Percentiles rank a stretch among this genome's conserved stretches.
Conservation (phyloP, 257 asterid genomes). For the Agastache rugosa region DNA sequence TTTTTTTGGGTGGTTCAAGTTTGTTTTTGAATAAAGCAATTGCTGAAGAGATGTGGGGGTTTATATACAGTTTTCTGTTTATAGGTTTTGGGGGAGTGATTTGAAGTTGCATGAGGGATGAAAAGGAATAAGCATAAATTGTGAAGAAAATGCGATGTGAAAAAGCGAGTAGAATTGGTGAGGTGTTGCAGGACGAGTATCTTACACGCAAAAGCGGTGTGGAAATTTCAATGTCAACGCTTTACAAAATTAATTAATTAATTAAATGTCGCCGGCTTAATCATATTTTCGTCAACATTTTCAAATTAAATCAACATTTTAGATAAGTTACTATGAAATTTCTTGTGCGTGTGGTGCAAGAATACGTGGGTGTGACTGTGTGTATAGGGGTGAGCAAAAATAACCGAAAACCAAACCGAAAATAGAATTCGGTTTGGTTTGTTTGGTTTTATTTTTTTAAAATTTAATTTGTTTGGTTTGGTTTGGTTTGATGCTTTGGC, state of each 20-base stretch:
- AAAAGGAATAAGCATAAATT: background rate
- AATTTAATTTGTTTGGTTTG: too few species aligned
- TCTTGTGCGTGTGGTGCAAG: constrained; percentile 30
- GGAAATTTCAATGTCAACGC: constrained; percentile 51
- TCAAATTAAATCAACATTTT: background rate
- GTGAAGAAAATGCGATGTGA: constrained; percentile 35
- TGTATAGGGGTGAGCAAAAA: too few species aligned
- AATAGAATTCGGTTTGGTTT: too few species aligned
- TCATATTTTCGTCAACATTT: background rate
- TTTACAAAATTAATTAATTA: constrained; percentile 16
- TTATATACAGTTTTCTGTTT: background rate
- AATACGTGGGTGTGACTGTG: background rate
- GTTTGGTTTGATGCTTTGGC: too few species aligned
- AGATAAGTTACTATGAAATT: constrained; percentile 14
- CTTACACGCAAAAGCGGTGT: constrained; percentile 42
- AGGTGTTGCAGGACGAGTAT: constrained; percentile 8
- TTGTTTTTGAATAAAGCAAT: background rate
- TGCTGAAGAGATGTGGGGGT: background rate
- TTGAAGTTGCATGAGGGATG: constrained; percentile 14
- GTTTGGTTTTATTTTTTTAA: too few species aligned
- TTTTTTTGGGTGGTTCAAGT: background rate
- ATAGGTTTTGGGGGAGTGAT: background rate
- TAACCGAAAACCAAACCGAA: too few species aligned
- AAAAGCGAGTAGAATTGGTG: constrained; percentile 6
- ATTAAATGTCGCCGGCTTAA: constrained; percentile 36